phyloP scores from a whole-genome alignment of 495 filamentous ascomycete genomes.

The Schizothecium vesticola region DNA sequence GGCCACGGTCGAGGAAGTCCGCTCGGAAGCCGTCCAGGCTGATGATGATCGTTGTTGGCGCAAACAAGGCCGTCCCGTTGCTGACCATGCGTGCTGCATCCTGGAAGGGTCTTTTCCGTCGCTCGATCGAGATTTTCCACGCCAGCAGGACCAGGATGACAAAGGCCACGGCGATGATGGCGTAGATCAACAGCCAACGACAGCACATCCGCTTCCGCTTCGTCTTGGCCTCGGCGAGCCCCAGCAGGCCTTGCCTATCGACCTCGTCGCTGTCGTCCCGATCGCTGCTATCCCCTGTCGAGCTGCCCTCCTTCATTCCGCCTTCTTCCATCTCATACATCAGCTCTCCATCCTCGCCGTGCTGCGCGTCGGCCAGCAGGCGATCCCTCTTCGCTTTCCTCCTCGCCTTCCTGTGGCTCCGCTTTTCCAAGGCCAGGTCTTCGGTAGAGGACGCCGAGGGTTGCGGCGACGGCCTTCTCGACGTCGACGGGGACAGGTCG shows the following conservation, averaged over 20 bases:
- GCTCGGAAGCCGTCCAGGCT: slow-evolving; percentile 97
- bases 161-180: slow-evolving; percentile 47
- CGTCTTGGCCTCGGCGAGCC: slow-evolving; percentile 40
- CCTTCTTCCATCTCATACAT: slow-evolving; percentile 91
- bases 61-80: slow-evolving; percentile 82
- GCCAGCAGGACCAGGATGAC: slow-evolving; percentile 45
- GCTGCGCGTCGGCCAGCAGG: slow-evolving; percentile 43
- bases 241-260: slow-evolving; percentile 43
- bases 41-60: slow-evolving; percentile 87
- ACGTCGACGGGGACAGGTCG: slow-evolving; percentile 23
- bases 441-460: slow-evolving; percentile 21
- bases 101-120: slow-evolving; percentile 17
- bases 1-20: slow-evolving; percentile 76
- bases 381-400: slow-evolving; percentile 45
- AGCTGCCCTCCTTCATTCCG: slow-evolving; percentile 59
- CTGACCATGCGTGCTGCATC: slow-evolving; percentile 40
- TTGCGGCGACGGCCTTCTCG: slow-evolving; percentile 26
- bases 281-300: slow-evolving; percentile 50
- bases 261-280: slow-evolving; percentile 50
- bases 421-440: slow-evolving; percentile 48
- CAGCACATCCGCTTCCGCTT: slow-evolving; percentile 39
- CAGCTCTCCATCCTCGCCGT: slow-evolving; percentile 64
- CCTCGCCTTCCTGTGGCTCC: slow-evolving; percentile 33
- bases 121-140: slow-evolving; percentile 44
- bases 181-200: slow-evolving; percentile 49